Evolutionary conservation across 108 stramenopile genomes (phyloP), one percentile per base, ranked within the genome.

Genomic region (Cyclotella choctawhatcheeana): DNA sequence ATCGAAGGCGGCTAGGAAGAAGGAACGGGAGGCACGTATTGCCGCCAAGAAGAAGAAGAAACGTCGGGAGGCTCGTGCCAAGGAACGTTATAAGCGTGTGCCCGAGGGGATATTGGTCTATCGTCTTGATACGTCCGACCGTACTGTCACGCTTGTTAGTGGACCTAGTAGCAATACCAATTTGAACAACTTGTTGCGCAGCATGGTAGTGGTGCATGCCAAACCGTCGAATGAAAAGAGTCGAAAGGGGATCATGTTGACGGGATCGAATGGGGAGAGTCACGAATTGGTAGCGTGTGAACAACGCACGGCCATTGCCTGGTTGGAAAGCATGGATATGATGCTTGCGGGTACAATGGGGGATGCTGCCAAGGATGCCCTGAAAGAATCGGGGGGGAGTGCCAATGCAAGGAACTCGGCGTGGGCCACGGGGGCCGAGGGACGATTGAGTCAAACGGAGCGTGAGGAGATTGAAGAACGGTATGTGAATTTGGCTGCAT

Each of bases 31-130:
- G 22, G 21, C 44, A 10, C 40, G 75, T 20, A 62, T 76, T 2
- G 24, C 56, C 17, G 74, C 59, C 60, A 79, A 79, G 64, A 69
- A 80, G 34, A 77, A 84, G 58, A 81, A 84, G 68, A 72, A 68
- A 45, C 44, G 73, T 6, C 35, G 73, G 37, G 82, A 82, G 37
- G 48, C 62, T 0, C 34, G 71, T 2, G 73, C 74, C 22, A 55
- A 44, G 4, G 77, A 78, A 40, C 35, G 75, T 30, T 90, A 93
- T 66, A 65, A 62, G 25, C 70, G 85, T 16, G 88, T 93, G 3
- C 89, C 92, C 14, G 92, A 93, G 74, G 92, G 92, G 4, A 88
- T 93, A 53, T 48, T 93, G 24, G 85, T 93, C 48, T 93, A 93
- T 72, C 85, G 86, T 18, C 61, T 93, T 26, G 87, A 93, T 67